Evolutionary conservation across 208 protist genomes (phyloP).

Genomic region (Spongospora subterranea): DNA sequence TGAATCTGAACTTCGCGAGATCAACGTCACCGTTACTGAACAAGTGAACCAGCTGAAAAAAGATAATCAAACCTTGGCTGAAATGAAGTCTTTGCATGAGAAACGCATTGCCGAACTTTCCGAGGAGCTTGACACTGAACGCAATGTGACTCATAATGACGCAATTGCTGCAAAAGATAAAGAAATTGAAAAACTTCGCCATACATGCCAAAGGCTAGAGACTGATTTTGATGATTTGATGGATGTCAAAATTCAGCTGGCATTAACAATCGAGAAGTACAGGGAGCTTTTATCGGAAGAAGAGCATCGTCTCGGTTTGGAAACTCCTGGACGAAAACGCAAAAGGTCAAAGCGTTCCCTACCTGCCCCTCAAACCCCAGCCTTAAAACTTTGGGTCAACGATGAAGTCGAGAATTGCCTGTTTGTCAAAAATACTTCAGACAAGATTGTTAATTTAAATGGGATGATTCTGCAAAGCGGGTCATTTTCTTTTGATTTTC

Average conservation of each 20-base stretch:
- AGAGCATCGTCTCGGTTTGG: slow-evolving; percentile 44
- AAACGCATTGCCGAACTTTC: slow-evolving; percentile 28
- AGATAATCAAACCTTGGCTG: not conserved
- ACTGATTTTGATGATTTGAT: slow-evolving; percentile 36
- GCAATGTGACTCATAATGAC: not conserved
- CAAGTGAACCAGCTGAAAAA: not conserved
- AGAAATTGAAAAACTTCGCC: slow-evolving; percentile 27
- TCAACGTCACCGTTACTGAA: not conserved
- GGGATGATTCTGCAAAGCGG: not conserved
- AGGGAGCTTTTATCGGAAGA: slow-evolving; percentile 35
- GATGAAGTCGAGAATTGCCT: slow-evolving; percentile 3
- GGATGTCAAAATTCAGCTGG: slow-evolving; percentile 51
- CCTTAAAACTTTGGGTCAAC: not conserved
- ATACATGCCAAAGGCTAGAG: not conserved
- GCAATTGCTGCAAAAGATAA: slow-evolving; percentile 37
- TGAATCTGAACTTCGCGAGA: slow-evolving; percentile 10
- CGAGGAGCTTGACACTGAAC: slow-evolving; percentile 7
- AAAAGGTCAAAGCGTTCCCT: not conserved
- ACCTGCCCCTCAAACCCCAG: not conserved
- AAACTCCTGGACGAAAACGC: slow-evolving; percentile 39
- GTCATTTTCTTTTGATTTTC: not conserved
- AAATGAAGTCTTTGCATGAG: slow-evolving; percentile 7
- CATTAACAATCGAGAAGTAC: slow-evolving; percentile 42
- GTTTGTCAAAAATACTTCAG: not conserved
- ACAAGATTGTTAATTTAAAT: not conserved